Conservation (phyloP, 2,329 filamentous ascomycete species). For the Orbilia brochopaga region DNA sequence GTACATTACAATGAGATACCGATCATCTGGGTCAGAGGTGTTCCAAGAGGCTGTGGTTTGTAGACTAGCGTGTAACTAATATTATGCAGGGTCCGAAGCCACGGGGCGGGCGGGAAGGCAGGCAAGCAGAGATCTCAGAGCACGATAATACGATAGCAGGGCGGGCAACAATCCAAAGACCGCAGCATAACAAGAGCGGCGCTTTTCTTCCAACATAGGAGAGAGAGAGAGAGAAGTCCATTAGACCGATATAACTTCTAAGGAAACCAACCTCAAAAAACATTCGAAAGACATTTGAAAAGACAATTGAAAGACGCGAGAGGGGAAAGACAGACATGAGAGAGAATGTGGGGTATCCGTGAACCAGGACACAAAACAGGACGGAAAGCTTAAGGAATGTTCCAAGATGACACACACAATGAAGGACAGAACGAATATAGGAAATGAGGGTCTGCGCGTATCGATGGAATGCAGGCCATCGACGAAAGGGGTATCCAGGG, state of each 20-base stretch:
- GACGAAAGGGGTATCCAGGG: slow-evolving; percentile 44
- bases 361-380: slow-evolving; percentile 7
- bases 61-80: no score
- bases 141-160: not conserved
- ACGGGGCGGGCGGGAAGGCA: no score
- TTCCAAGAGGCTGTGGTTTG: no score
- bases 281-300: no score
- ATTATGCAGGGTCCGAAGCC: no score
- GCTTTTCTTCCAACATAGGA: slow-evolving; percentile 8
- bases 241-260: slow-evolving; percentile 33
- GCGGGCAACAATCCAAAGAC: not conserved
- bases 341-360: slow-evolving; percentile 38
- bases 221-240: slow-evolving; percentile 11
- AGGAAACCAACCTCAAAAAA: no score
- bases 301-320: slow-evolving; percentile 7
- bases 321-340: slow-evolving; percentile 21
- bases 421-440: slow-evolving; percentile 4
- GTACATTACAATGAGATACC: no score
- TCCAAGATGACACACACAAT: not conserved
- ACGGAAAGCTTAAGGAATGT: slow-evolving; percentile 17
- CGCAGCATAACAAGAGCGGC: not conserved
- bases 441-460: slow-evolving; percentile 47
- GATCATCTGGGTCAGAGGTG: no score
- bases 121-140: no score
- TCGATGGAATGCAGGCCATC: slow-evolving; percentile 34